A percentile compares a stretch with the other conserved stretches of the same genome.
These are phyloP conservation scores for Saitozyma sp. DNA, from an alignment of 768 basidiomycete species.

Conservation along the genomic window DNA sequence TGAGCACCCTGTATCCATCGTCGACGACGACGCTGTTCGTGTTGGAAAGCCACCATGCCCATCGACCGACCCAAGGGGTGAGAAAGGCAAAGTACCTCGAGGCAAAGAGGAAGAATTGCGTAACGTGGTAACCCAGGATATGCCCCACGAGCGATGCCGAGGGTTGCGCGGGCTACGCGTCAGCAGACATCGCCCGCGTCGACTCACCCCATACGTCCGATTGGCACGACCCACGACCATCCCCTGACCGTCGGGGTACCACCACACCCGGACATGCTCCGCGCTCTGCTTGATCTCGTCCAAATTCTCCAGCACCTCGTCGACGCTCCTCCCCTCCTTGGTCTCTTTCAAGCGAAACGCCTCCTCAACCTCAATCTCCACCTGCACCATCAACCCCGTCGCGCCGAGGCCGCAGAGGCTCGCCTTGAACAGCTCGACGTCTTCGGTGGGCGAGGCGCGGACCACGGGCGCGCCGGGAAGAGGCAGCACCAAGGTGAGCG, in stretches of 20 bases:
- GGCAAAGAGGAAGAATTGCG: constrained; percentile 80
- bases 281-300: constrained; percentile 58
- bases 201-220: constrained; percentile 72
- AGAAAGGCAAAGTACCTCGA: constrained; percentile 66
- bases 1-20: constrained; percentile 80
- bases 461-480: constrained; percentile 64
- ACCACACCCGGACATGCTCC: constrained; percentile 91
- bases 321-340: constrained; percentile 65
- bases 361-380: constrained; percentile 75
- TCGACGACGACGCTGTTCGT: constrained; percentile 65
- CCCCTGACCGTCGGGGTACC: constrained; percentile 78
- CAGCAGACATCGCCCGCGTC: background rate
- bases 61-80: constrained; percentile 62
- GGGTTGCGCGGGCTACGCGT: constrained; percentile 34
- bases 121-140: constrained; percentile 73
- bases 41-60: constrained; percentile 64
- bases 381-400: constrained; percentile 80
- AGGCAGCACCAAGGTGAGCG: constrained; percentile 73
- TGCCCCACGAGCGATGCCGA: constrained; percentile 53
- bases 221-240: constrained; percentile 73
- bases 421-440: constrained; percentile 78
- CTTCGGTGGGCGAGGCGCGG: constrained; percentile 63
- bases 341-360: constrained; percentile 78
- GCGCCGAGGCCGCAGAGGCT: constrained; percentile 86
- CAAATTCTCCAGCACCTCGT: constrained; percentile 38